Percentiles rank a stretch among this genome's conserved stretches.
These are phyloP conservation scores for Alternaria ventricosa DNA, from an alignment of 2,329 filamentous ascomycete genomes.

Conservation along the genomic window DNA sequence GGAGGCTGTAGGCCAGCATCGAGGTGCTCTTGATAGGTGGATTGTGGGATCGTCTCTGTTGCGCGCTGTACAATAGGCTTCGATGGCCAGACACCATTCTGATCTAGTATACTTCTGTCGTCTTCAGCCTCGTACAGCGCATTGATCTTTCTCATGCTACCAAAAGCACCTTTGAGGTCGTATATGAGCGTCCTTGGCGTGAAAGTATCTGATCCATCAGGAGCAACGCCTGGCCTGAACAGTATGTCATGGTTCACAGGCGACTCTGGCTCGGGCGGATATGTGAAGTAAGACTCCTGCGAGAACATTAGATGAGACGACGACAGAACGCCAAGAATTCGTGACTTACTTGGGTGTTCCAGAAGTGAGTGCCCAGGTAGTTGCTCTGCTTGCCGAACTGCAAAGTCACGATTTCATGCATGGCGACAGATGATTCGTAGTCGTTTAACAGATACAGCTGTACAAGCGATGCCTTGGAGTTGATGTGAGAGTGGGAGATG, in stretches of 20 bases:
- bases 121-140: constrained; percentile 75
- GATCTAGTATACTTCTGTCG: constrained; percentile 37
- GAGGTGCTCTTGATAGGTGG: constrained; percentile 79
- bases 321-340: background rate
- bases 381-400: constrained; percentile 94
- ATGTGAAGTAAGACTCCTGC: constrained; percentile 97
- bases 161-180: constrained; percentile 93
- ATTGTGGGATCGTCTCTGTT: constrained; percentile 68
- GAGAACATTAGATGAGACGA: background rate
- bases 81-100: constrained; percentile 42
- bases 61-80: constrained; percentile 67
- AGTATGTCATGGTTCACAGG: constrained; percentile 84
- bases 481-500: background rate
- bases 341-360: constrained; percentile 80
- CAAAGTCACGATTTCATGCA: constrained; percentile 95
- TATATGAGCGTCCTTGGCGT: constrained; percentile 92
- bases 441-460: background rate
- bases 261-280: constrained; percentile 68
- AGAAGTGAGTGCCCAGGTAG: constrained; percentile 94
- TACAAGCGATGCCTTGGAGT: background rate
- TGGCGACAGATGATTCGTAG: constrained; percentile 47
- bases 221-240: constrained; percentile 82
- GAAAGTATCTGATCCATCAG: constrained; percentile 87
- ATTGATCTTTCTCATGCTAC: constrained; percentile 85
- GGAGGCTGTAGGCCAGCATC: constrained; percentile 72